Evolutionary conservation across 1,284 basidiomycete genomes (phyloP), one percentile per base, ranked within the genome.

Genomic region (Heterobasidion occidentale): DNA sequence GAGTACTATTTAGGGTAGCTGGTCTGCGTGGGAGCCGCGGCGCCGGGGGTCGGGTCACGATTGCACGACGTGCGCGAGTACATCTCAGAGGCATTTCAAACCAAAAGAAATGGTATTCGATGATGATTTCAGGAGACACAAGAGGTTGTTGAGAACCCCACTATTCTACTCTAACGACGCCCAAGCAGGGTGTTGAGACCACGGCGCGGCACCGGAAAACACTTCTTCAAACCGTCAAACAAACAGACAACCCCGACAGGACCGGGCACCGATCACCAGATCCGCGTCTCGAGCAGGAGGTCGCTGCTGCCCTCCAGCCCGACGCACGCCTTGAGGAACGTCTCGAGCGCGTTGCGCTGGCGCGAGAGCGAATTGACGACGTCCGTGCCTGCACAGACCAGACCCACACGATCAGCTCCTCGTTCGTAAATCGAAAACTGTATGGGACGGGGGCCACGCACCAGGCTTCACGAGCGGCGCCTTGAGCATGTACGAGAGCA

Each of bases 391-490:
- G 59, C 14, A 35, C 59, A 53, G 50, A 52, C 8, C 15, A 36
- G 0, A 51, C 11, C 8, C 15, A 36, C 3, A 51, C 11, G 1
- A 2, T 48, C 19, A 20, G 52, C 47, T 12, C 48, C 51, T 36
- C 27, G 52, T 44, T 15, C 15, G 35, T 3, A 50, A 55, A 27
- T 34, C n/a, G 35, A 46, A 38, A 19, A 19, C 19, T n/a, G 60
- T 8, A 27, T 33, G n/a, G 45, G 27, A 58, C 36, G 3, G 17
- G 33, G 15, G 46, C 3, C 27, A 66, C 77, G 51, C 65, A 79
- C 85, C 95, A 61, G 94, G 94, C 83, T 98, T 98, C 76, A 97
- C 94, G 64, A 98, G 83, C 34, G 96, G 94, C 0, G 96, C 95
- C 81, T 98, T 96, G 75, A 96, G 88, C 93, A 96, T 96, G 80